Evolutionary conservation across 2,329 filamentous ascomycete genomes (phyloP).

Genomic region (Pseudocercospora ulei): DNA sequence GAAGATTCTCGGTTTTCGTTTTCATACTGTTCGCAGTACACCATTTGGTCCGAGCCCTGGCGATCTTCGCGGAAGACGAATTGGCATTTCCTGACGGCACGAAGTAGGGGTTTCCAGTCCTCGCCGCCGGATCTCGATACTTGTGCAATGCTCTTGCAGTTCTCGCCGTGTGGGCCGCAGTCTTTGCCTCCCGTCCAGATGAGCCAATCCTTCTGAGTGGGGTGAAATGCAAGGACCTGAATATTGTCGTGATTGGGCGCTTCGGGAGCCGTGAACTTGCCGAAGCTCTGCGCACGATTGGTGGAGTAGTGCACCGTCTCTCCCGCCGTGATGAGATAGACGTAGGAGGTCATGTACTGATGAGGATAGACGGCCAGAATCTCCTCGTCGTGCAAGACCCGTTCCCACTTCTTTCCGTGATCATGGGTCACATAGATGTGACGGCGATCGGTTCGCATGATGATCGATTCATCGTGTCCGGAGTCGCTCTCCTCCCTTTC

Average conservation of each 20-base stretch:
- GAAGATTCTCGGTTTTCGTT: slow-evolving; percentile 45
- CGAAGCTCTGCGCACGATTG: slow-evolving; percentile 64
- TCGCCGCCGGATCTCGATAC: slow-evolving; percentile 67
- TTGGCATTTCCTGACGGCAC: slow-evolving; percentile 70
- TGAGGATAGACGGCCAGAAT: slow-evolving; percentile 67
- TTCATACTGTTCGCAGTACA: slow-evolving; percentile 55
- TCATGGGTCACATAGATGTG: slow-evolving; percentile 67
- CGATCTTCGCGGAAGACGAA: slow-evolving; percentile 63
- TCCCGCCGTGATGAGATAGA: slow-evolving; percentile 69
- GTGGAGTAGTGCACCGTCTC: slow-evolving; percentile 68
- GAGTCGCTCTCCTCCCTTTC: slow-evolving; percentile 55
- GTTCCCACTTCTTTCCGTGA: slow-evolving; percentile 79
- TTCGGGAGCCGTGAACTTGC: slow-evolving; percentile 61
- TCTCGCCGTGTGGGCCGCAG: slow-evolving; percentile 48
- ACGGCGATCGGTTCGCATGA: slow-evolving; percentile 50
- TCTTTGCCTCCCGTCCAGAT: slow-evolving; percentile 72
- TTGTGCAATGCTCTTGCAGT: slow-evolving; percentile 66
- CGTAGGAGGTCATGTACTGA: slow-evolving; percentile 67
- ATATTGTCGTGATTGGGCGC: slow-evolving; percentile 45
- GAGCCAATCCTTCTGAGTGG: slow-evolving; percentile 75
- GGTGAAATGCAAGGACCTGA: slow-evolving; percentile 67
- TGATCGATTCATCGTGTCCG: slow-evolving; percentile 63
- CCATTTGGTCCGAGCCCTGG: slow-evolving; percentile 52
- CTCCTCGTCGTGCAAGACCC: slow-evolving; percentile 54
- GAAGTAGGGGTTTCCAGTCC: slow-evolving; percentile 63